Evolutionary conservation across 1,284 basidiomycete genomes (phyloP).

Genomic region (Irpex sp.): DNA sequence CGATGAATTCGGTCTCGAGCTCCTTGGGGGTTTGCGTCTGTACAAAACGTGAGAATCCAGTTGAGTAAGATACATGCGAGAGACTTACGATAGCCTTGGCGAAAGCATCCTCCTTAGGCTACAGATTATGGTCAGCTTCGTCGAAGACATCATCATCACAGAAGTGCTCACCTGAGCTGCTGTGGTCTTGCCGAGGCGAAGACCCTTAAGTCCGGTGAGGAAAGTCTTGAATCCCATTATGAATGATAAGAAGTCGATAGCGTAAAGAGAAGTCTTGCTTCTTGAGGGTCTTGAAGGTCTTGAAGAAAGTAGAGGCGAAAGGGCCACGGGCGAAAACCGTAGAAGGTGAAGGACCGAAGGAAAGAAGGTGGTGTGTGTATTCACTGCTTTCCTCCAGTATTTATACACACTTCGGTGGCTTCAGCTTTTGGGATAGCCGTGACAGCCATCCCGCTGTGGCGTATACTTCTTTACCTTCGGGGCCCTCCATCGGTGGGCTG

Average conservation of each 20-base stretch:
- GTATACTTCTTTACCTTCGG: too few species aligned
- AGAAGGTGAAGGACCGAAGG: background rate
- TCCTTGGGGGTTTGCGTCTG: background rate
- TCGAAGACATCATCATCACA: background rate
- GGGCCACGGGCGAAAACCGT: background rate
- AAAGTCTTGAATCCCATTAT: background rate
- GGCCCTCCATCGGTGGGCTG: too few species aligned
- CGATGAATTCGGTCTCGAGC: background rate
- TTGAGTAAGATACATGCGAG: background rate
- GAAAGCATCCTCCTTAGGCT: background rate
- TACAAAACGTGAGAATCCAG: background rate
- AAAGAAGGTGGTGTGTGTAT: background rate
- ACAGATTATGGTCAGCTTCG: background rate
- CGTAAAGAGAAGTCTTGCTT: background rate
- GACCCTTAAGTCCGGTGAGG: background rate
- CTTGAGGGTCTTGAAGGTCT: background rate
- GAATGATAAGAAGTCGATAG: background rate
- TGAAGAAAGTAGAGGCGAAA: background rate
- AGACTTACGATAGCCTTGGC: background rate
- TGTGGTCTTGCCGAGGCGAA: background rate
- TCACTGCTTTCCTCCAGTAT: too few species aligned
- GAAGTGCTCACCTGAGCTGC: background rate
- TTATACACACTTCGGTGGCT: too few species aligned
- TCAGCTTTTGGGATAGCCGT: too few species aligned
- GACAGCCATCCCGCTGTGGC: too few species aligned